phyloP scores from a whole-genome alignment of 2,329 filamentous ascomycete genomes.

The Aspergillus fijiensis region DNA sequence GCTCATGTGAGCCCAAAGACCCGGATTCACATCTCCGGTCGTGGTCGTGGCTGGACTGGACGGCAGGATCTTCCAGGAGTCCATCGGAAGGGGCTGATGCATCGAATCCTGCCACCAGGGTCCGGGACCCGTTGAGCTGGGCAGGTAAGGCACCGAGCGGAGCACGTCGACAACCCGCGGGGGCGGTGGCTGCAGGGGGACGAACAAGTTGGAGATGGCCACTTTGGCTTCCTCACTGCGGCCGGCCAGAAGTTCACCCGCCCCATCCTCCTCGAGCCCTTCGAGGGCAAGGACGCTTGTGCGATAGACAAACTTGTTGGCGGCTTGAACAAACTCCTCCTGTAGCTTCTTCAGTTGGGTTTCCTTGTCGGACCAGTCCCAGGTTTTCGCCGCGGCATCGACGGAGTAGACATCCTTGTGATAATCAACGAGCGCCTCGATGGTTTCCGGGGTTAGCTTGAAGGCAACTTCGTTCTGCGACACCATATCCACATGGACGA shows the following conservation, averaged over 20 bases:
- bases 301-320: constrained; percentile 96
- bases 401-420: constrained; percentile 94
- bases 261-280: constrained; percentile 93
- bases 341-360: constrained; percentile 95
- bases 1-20: constrained; percentile 74
- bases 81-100: constrained; percentile 68
- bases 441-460: constrained; percentile 93
- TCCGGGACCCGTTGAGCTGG: constrained; percentile 72
- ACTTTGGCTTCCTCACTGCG: constrained; percentile 92
- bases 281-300: constrained; percentile 86
- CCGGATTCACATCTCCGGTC: constrained; percentile 68
- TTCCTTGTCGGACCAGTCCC: constrained; percentile 96
- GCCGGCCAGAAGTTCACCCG: constrained; percentile 86
- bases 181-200: constrained; percentile 78
- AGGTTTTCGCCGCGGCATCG: constrained; percentile 83
- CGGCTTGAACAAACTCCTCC: constrained; percentile 91
- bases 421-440: constrained; percentile 88
- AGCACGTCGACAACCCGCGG: constrained; percentile 87
- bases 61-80: constrained; percentile 86
- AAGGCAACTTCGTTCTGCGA: constrained; percentile 95
- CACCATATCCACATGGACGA: constrained; percentile 99
- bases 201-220: constrained; percentile 79
- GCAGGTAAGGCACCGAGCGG: constrained; percentile 79
- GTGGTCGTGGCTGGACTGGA: constrained; percentile 77
- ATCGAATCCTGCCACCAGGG: constrained; percentile 80